Conservation (phyloP, 2,329 filamentous ascomycete genomes). For the Venturia asperata region DNA sequence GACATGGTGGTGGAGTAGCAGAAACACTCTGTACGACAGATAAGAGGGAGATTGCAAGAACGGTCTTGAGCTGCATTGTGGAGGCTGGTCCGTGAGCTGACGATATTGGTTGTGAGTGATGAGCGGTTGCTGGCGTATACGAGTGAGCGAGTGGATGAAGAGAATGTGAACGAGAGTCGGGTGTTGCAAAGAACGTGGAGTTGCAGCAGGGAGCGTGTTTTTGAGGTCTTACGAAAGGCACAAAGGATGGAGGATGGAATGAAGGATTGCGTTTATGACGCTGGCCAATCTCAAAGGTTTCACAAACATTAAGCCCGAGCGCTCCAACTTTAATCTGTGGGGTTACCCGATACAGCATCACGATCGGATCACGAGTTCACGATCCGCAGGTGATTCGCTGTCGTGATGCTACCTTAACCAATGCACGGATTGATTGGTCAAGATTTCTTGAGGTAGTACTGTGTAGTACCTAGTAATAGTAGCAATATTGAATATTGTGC, state of each 20-base stretch:
- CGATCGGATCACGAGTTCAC: background rate
- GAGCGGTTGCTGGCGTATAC: background rate
- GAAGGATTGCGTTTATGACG: background rate
- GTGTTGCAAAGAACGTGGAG: background rate
- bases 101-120: background rate
- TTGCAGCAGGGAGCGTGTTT: background rate
- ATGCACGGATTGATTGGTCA: too few relatives aligned
- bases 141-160: background rate
- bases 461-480: background rate
- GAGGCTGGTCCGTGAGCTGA: background rate
- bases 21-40: background rate
- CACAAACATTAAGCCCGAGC: background rate
- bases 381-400: background rate
- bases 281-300: background rate
- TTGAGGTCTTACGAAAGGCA: background rate
- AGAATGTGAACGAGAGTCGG: background rate
- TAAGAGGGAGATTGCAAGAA: slow-evolving; percentile 8
- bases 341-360: background rate
- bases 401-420: background rate
- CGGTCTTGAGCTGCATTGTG: slow-evolving; percentile 16
- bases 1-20: slow-evolving; percentile 11
- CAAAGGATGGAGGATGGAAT: background rate
- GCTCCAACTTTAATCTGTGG: background rate
- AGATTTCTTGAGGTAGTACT: background rate
- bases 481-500: background rate